A percentile compares a stretch with the other conserved stretches of the same genome.
Evolutionary conservation across 805 yeast genomes (phyloP).

Genomic region (Candida rishiriensis): DNA sequence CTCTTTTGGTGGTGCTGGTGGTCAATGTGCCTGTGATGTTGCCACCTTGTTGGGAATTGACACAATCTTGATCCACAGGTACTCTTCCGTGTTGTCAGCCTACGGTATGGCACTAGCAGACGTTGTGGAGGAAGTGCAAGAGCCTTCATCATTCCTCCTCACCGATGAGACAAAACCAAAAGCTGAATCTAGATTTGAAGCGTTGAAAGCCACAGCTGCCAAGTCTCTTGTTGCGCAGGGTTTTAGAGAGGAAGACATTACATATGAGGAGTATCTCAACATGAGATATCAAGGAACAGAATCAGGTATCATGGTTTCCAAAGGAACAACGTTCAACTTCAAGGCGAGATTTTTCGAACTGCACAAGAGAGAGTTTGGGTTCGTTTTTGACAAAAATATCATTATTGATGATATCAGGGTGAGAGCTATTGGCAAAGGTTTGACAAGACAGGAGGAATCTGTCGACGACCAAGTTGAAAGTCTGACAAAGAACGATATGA

Average conservation of each 20-base stretch:
- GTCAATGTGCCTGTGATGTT: conserved; percentile 80
- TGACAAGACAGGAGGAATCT: conserved; percentile 32
- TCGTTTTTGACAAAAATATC: conserved; percentile 50
- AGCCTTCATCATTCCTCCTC: conserved; percentile 54
- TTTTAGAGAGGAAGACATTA: conserved; percentile 39
- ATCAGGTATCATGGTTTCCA: conserved; percentile 68
- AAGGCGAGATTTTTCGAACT: conserved; percentile 42
- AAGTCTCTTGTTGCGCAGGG: conserved; percentile 49
- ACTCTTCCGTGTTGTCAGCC: conserved; percentile 81
- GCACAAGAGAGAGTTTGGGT: conserved; percentile 73
- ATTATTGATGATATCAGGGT: conserved; percentile 73
- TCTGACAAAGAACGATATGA: conserved; percentile 20
- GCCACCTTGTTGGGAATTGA: conserved; percentile 67
- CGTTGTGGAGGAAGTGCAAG: conserved; percentile 74
- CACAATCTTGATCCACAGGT: conserved; percentile 69
- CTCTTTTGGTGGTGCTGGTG: conserved; percentile 92
- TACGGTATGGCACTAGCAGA: conserved; percentile 88
- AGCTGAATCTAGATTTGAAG: conserved; percentile 42
- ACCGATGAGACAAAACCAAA: conserved; percentile 25
- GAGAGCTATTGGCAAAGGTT: conserved; percentile 65
- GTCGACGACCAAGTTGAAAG: conserved; percentile 51
- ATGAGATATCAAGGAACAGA: conserved; percentile 88
- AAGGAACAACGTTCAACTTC: conserved; percentile 30
- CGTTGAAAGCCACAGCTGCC: conserved; percentile 40
- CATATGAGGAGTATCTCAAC: conserved; percentile 63